Evolutionary conservation across 2,329 filamentous ascomycete species (phyloP).

Genomic region (Stachybotrys elegans): DNA sequence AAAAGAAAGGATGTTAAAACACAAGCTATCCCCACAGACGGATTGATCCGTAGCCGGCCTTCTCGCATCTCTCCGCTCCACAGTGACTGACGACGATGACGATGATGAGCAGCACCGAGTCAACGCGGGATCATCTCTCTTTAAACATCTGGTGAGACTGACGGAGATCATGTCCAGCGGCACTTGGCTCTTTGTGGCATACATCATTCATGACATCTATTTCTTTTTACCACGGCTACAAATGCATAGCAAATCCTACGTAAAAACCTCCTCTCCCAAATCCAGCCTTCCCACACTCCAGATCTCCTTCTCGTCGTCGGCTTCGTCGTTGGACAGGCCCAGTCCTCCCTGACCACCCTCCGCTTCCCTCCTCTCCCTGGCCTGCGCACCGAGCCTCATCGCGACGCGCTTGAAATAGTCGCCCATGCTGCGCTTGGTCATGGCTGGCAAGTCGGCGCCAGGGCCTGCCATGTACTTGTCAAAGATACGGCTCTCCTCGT

Average conservation of each 20-base stretch:
- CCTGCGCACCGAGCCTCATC: constrained; percentile 76
- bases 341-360: constrained; percentile 85
- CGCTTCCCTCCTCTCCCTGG: constrained; percentile 82
- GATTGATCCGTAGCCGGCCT: no score
- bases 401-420: constrained; percentile 98
- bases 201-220: constrained; percentile 8
- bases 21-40: no score
- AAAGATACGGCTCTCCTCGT: constrained; percentile 80
- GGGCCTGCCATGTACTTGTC: constrained; percentile 80
- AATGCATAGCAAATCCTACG: constrained; percentile 20
- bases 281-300: constrained; percentile 94
- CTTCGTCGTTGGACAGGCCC: constrained; percentile 83
- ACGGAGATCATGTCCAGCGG: no score
- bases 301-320: constrained; percentile 90
- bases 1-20: no score
- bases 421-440: constrained; percentile 81
- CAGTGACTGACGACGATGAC: no score
- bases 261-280: constrained; percentile 57
- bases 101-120: no score
- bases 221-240: constrained; percentile 3
- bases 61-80: no score
- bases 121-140: no score
- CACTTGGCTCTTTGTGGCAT: constrained; percentile 9
- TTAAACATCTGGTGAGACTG: no score
- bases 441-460: constrained; percentile 60